Percentiles rank a stretch among this genome's conserved stretches.
Evolutionary conservation across 257 asterid genomes (phyloP).

Genomic region (Avicennia marina): DNA sequence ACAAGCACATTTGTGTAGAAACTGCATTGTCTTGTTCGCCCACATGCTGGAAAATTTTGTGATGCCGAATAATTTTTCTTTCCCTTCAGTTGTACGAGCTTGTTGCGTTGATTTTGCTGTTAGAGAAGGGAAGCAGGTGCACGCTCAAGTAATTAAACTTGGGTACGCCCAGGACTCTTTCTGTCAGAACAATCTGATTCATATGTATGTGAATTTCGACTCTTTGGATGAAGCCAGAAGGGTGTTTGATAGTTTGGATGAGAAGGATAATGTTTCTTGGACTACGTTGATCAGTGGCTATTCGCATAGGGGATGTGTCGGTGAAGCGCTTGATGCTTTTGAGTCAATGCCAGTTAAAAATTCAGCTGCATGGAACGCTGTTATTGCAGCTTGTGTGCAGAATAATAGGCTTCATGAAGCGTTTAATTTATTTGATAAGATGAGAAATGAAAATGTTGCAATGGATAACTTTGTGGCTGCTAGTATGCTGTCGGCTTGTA

Average conservation of each 20-base stretch:
- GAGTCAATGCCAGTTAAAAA: conserved; percentile 45
- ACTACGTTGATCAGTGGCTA: conserved; percentile 82
- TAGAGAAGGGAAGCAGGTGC: conserved; percentile 56
- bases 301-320: conserved; percentile 45
- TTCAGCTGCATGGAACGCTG: conserved; percentile 75
- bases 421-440: conserved; percentile 45
- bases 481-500: conserved; percentile 76
- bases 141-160: conserved; percentile 53
- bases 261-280: conserved; percentile 74
- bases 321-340: conserved; percentile 50
- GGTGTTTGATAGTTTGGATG: conserved; percentile 47
- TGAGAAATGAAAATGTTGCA: conserved; percentile 42
- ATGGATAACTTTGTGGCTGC: conserved; percentile 79
- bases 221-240: conserved; percentile 51
- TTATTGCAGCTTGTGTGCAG: conserved; percentile 66
- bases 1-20: conserved; percentile 21
- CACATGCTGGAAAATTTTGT: conserved; percentile 45
- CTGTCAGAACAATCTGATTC: conserved; percentile 72
- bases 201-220: conserved; percentile 58
- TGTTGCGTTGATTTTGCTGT: conserved; percentile 40
- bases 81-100: conserved; percentile 65
- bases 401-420: conserved; percentile 53
- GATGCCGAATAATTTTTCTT: conserved; percentile 53
- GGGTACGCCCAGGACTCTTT: conserved; percentile 62
- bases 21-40: conserved; percentile 35